Evolutionary conservation across 495 filamentous ascomycete species (phyloP).

Genomic region (Acidiella bohemica): DNA sequence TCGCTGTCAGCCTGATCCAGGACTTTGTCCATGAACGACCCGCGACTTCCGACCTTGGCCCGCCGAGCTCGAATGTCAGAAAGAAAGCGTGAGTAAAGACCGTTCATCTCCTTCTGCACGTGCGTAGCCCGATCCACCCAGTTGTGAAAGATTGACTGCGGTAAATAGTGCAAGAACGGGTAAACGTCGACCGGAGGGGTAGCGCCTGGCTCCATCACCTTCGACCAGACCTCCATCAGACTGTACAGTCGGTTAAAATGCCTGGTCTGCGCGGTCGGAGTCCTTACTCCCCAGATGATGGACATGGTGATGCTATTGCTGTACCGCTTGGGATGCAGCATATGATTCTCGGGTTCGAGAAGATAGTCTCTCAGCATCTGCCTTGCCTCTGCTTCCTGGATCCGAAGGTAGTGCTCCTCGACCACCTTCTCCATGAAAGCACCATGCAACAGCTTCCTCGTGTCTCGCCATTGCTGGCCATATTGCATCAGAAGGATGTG

Average conservation of each 20-base stretch:
- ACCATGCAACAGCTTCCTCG: conserved; percentile 32
- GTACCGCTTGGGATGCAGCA: conserved; percentile 35
- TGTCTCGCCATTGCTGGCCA: conserved; percentile 29
- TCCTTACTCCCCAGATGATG: conserved; percentile 35
- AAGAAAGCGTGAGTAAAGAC: conserved; percentile 28
- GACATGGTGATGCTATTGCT: conserved; percentile 29
- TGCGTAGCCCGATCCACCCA: conserved; percentile 29
- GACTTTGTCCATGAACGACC: conserved; percentile 35
- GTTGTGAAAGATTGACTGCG: conserved; percentile 31
- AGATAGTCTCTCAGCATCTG: conserved; percentile 36
- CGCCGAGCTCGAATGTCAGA: conserved; percentile 11
- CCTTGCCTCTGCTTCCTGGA: conserved; percentile 34
- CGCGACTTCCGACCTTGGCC: conserved; percentile 8
- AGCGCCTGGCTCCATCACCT: conserved; percentile 36
- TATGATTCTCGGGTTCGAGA: conserved; percentile 29
- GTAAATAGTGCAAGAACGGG: conserved; percentile 33
- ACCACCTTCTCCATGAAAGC: conserved; percentile 31
- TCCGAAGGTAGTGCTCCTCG: conserved; percentile 33
- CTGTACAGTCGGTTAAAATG: conserved; percentile 33
- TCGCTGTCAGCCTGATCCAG: conserved; percentile 16
- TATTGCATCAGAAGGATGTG: conserved; percentile 35
- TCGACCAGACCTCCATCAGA: conserved; percentile 38
- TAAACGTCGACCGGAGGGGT: conserved; percentile 40
- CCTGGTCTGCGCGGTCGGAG: conserved; percentile 21
- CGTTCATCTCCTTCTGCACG: conserved; percentile 32